A percentile compares a stretch with the other conserved stretches of the same genome.
Evolutionary conservation across 2,329 filamentous ascomycete genomes (phyloP).

Genomic region (Calonectria naviculata): DNA sequence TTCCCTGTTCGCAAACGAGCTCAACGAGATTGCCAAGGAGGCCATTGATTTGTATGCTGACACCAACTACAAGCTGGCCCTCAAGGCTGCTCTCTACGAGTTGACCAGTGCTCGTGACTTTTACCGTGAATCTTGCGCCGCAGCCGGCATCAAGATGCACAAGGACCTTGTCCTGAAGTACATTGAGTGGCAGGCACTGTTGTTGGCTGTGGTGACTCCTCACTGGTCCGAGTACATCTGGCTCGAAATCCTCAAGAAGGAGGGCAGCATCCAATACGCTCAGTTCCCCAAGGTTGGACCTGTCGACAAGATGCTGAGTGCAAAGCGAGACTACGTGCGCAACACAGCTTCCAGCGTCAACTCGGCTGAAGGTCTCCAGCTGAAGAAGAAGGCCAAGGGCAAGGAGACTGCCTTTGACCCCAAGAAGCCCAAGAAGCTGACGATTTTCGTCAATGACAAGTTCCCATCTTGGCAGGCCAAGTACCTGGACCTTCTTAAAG

Average conservation of each 20-base stretch:
- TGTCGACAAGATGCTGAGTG: conserved; percentile 75
- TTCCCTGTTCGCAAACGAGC: conserved; percentile 90
- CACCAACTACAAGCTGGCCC: conserved; percentile 82
- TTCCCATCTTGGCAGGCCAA: conserved; percentile 94
- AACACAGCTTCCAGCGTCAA: conserved; percentile 79
- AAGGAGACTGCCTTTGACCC: conserved; percentile 89
- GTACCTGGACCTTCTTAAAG: conserved; percentile 83
- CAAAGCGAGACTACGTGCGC: conserved; percentile 86
- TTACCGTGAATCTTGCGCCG: conserved; percentile 85
- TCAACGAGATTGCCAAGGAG: conserved; percentile 85
- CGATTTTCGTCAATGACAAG: conserved; percentile 81
- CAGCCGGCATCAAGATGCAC: conserved; percentile 88
- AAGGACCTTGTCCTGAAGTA: conserved; percentile 82
- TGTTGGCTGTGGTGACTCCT: conserved; percentile 86
- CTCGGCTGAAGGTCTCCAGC: conserved; percentile 82
- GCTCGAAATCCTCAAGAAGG: conserved; percentile 87
- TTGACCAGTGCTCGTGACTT: conserved; percentile 89
- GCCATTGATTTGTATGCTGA: conserved; percentile 81
- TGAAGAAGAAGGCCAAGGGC: conserved; percentile 94
- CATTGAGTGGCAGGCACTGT: conserved; percentile 85
- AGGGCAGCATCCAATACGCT: conserved; percentile 81
- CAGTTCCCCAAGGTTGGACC: conserved; percentile 67
- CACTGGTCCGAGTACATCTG: conserved; percentile 97
- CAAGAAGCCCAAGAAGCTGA: conserved; percentile 91
- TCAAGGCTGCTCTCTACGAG: conserved; percentile 90